phyloP scores from a whole-genome alignment of 129 eudicot species.

The Artemisia annua region DNA sequence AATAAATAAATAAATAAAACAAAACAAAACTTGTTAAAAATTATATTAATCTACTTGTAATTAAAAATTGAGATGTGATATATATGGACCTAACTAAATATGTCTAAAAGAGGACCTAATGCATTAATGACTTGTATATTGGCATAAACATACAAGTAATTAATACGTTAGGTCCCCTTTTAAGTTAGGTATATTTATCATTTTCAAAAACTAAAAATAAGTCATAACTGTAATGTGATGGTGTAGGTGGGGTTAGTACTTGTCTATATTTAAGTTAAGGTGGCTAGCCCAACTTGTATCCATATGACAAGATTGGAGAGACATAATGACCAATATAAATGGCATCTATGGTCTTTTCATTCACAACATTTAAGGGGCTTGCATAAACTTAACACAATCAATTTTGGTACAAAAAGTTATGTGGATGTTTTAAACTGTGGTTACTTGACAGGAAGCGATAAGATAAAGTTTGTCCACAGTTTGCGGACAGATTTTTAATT shows the following conservation, averaged over 20 bases:
- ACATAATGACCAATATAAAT: slow-evolving; percentile 42
- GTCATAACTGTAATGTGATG: slow-evolving; percentile 7
- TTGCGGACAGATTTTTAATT: slow-evolving; percentile 11
- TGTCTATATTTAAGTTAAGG: slow-evolving; percentile 32
- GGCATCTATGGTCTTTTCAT: slow-evolving; percentile 28
- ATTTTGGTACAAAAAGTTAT: slow-evolving; percentile 19
- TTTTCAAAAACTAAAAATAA: too few relatives aligned
- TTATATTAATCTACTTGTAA: too few relatives aligned
- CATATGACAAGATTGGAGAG: slow-evolving; percentile 38
- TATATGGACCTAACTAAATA: too few relatives aligned
- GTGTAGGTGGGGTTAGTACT: slow-evolving; percentile 30
- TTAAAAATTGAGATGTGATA: too few relatives aligned
- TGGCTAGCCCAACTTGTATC: slow-evolving; percentile 36
- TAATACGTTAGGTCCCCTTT: too few relatives aligned
- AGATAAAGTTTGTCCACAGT: slow-evolving; percentile 25
- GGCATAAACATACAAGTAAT: too few relatives aligned
- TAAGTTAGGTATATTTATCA: too few relatives aligned
- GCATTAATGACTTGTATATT: too few relatives aligned
- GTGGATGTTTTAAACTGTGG: slow-evolving; percentile 24
- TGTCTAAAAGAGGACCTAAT: too few relatives aligned
- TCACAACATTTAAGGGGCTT: slow-evolving; percentile 23
- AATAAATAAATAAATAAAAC: too few relatives aligned
- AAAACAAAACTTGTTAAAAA: too few relatives aligned
- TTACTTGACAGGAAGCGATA: slow-evolving; percentile 28
- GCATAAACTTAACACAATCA: slow-evolving; percentile 11